These are phyloP conservation scores for Cubamyces sp. DNA, from an alignment of 768 basidiomycete species.

Conservation along the genomic window DNA sequence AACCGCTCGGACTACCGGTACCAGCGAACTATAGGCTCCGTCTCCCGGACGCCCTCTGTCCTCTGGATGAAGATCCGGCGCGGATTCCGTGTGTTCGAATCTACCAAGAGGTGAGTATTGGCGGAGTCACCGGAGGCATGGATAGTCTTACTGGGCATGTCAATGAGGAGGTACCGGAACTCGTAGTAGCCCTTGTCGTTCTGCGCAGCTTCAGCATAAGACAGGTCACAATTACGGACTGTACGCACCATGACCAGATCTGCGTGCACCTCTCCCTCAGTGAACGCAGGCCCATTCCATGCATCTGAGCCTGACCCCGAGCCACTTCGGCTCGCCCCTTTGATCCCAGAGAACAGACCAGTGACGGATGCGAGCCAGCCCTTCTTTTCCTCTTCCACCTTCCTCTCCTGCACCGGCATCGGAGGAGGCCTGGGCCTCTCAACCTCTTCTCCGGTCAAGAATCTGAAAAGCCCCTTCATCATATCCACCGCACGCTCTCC, in stretches of 20 bases:
- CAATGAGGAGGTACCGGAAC: constrained; percentile 76
- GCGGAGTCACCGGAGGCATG: constrained; percentile 36
- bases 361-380: constrained; percentile 56
- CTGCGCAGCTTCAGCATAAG: constrained; percentile 39
- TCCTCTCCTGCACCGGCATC: constrained; percentile 36
- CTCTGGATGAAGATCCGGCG: constrained; percentile 74
- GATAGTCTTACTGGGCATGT: constrained; percentile 69
- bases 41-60: constrained; percentile 65
- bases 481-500: constrained; percentile 47
- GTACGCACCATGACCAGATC: constrained; percentile 70
- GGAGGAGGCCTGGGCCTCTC: constrained; percentile 38
- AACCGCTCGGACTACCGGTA: constrained; percentile 39
- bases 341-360: constrained; percentile 71
- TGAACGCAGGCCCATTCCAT: constrained; percentile 50
- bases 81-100: constrained; percentile 62
- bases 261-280: constrained; percentile 82
- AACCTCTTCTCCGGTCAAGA: constrained; percentile 67
- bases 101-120: constrained; percentile 40
- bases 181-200: constrained; percentile 78
- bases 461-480: constrained; percentile 65
- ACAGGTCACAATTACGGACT: background rate
- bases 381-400: constrained; percentile 38
- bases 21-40: constrained; percentile 74
- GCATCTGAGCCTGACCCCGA: constrained; percentile 36
- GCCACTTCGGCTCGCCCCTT: constrained; percentile 42